These are phyloP conservation scores for Cladosporium velox DNA, from an alignment of 2,329 filamentous ascomycete species.

Conservation along the genomic window DNA sequence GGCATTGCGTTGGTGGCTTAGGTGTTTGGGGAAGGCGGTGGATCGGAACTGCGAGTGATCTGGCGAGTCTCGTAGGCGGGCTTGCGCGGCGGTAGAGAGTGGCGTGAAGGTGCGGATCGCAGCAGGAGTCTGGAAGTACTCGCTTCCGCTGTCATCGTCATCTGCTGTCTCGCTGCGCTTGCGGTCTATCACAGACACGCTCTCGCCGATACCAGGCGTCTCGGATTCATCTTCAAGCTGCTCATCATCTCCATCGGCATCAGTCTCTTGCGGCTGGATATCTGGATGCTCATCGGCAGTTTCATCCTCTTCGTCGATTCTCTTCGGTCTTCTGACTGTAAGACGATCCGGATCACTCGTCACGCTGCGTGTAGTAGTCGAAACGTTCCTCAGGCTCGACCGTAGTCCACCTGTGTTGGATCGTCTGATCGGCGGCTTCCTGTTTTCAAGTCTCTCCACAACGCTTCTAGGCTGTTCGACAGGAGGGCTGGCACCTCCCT, in stretches of 20 bases:
- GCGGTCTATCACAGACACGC: conserved; percentile 37
- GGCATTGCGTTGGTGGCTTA: conserved; percentile 68
- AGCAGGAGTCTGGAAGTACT: conserved; percentile 48
- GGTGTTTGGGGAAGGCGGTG: conserved; percentile 25
- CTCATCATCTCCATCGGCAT: conserved; percentile 88
- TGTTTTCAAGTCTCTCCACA: conserved; percentile 59
- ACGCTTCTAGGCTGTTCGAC: conserved; percentile 62
- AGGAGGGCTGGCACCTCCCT: conserved; percentile 57
- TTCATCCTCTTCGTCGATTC: conserved; percentile 50
- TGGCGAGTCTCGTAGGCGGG: conserved; percentile 30
- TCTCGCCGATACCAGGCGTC: conserved; percentile 37
- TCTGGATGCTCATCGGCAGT: conserved; percentile 41
- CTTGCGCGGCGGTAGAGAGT: conserved; percentile 30
- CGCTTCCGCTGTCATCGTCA: conserved; percentile 34
- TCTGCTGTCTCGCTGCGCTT: conserved; percentile 20
- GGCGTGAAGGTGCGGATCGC: conserved; percentile 31
- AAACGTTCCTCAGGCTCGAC: conserved; percentile 47
- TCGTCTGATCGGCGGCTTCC: conserved; percentile 55
- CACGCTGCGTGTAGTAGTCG: conserved; percentile 55
- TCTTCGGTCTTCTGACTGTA: conserved; percentile 41
- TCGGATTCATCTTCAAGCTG: conserved; percentile 64
- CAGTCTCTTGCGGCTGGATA: conserved; percentile 63
- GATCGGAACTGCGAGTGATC: conserved; percentile 33
- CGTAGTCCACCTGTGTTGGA: conserved; percentile 46
- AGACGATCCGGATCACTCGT: conserved; percentile 57